Evolutionary conservation across 2,329 filamentous ascomycete species (phyloP), one percentile per base, ranked within the genome.

Genomic region (Corniculantispora saksenae): DNA sequence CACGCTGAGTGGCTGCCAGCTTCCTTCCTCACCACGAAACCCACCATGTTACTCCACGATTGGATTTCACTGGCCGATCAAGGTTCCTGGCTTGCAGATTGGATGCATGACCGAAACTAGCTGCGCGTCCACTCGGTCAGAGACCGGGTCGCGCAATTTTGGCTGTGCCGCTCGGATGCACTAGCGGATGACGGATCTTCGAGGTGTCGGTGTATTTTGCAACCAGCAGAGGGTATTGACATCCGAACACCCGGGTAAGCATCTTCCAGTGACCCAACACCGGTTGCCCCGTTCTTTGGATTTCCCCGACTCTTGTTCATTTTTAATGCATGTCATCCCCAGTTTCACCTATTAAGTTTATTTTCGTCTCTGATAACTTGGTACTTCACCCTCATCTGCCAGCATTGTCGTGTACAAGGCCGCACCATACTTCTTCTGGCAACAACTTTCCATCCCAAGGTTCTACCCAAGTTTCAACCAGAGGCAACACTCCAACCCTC

Each of bases 131-230:
- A 21, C 35, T 61, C 48, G 59, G 35, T 51, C 58, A 61, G 58
- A 51, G 51, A 47, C 58, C 47, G 58, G 35, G 29, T 27, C 13
- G 45, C 45, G 43, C 27, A 27, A 32, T 35, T 35, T 21, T n/a
- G n/a, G 27, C 38, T 13, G 19, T 27, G 51, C 15, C 15, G 7
- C 48, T 61, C 59, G 59, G 59, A 54, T 61, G 48, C 59, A 54
- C 59, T 54, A 25, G 59, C 59, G 59, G 59, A 61, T 61, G 59
- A 61, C 59, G 59, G 59, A 61, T 61, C 59, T 54, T 61, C 25
- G 48, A 8, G 19, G 2, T 40, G 27, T 61, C 21, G 57, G 45
- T 40, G 57, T 29, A 10, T 25, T 51, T 35, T 29, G n/a, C 29
- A 21, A 32, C 47, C 29, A 38, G 19, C 23, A 45, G 23, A 7